Base-by-base conservation (phyloP, 306 rosid genomes). In the Benincasa hispida region DNA sequence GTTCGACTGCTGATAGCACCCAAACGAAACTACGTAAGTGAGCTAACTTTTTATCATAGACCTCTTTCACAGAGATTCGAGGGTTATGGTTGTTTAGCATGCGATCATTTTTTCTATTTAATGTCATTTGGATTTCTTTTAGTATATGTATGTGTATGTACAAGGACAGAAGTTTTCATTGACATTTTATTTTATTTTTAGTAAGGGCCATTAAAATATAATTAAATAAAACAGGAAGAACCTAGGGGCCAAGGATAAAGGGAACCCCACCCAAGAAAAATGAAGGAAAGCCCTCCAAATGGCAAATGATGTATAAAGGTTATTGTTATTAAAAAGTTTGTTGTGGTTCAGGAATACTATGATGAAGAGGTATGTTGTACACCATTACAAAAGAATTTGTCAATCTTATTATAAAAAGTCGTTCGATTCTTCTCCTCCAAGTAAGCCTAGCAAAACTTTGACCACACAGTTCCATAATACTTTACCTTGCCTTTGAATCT, bases 1-100 rank as follows among this genome's bases (percentile, higher is more conserved):
- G 86, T 90, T 82, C 93, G 97, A 19, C 92, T 88, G 41, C 50
- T 91, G 74, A 94, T 94, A 84, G 8, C 87, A 78, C 98, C 93
- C 22, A 94, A 94, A 89, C 80, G 95, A 77, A 94, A 94, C 81
- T 87, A 90, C 79, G 98, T 94, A 89, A 90, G 96, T 57, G 83
- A 32, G 48, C 82, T 56, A 39, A 48, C 65, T 9, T 76, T 61
- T 27, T 47, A 28, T 76, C 45, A 10, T 5, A 42, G 18, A 42
- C 27, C 32, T 74, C 14, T 48, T 24, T 11, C 35, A 32, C 10
- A 53, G 27, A 34, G 48, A 62, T 62, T 35, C 15, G 18, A 27
- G 57, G 41, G 18, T 79, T 60, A 59, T 28, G 80, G 76, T 74
- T 77, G 75, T 79, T 61, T 82, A 51, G 22, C 14, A 35, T 63